phyloP scores from a whole-genome alignment of 352 stramenopile genomes.

The Phytopythium montanum region DNA sequence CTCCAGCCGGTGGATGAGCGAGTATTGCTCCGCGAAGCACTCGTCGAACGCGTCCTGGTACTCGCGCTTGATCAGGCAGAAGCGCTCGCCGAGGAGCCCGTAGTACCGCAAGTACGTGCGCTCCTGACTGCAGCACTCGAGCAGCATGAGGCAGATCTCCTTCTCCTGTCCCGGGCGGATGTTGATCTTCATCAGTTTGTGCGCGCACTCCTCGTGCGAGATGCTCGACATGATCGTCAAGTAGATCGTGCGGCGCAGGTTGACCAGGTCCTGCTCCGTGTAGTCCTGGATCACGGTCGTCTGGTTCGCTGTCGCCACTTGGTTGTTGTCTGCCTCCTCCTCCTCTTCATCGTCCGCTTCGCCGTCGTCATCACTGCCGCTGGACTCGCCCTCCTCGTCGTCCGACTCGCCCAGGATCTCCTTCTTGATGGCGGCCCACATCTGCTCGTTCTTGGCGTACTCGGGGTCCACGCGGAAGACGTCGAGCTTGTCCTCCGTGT shows the following conservation, averaged over 20 bases:
- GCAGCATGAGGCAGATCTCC: constrained; percentile 99
- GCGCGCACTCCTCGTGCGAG: constrained; percentile 98
- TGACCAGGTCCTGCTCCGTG: constrained; percentile 97
- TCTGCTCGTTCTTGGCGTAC: constrained; percentile 95
- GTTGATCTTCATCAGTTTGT: constrained; percentile 98
- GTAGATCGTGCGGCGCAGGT: constrained; percentile 98
- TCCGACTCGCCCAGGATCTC: constrained; percentile 96
- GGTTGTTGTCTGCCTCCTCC: constrained; percentile 17
- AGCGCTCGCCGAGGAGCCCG: constrained; percentile 94
- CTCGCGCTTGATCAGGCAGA: constrained; percentile 95
- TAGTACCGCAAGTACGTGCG: constrained; percentile 97
- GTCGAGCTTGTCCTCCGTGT: constrained; percentile 95
- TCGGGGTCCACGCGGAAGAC: constrained; percentile 94
- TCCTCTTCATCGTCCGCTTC: constrained; percentile 39
- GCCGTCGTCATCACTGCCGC: constrained; percentile 50
- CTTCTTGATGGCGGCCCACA: constrained; percentile 95
- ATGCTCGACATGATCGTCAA: constrained; percentile 99
- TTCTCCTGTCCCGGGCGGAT: constrained; percentile 95
- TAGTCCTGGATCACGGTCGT: constrained; percentile 93
- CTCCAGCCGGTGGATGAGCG: constrained; percentile 96
- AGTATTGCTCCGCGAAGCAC: constrained; percentile 94
- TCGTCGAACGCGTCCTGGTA: constrained; percentile 96
- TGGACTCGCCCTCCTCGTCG: constrained; percentile 34
- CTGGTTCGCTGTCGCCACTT: constrained; percentile 11
- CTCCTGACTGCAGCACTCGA: constrained; percentile 99